Percentiles rank a stretch among this genome's conserved stretches.
Conservation (phyloP, 2,329 filamentous ascomycete species). For the Trichothecium sympodiale region DNA sequence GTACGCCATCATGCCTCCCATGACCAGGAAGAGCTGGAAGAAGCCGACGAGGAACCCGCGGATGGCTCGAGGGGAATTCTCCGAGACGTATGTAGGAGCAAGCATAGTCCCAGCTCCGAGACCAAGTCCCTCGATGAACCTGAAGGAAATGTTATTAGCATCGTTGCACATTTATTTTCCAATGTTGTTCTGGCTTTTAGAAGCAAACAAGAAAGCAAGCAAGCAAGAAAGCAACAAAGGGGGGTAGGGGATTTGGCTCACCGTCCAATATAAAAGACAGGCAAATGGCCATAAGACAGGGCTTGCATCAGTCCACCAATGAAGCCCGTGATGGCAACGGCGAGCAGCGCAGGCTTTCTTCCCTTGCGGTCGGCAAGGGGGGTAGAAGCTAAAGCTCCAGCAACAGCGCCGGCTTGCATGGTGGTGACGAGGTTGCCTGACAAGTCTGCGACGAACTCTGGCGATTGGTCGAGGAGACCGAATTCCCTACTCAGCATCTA, state of each 20-base stretch:
- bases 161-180: too few species aligned
- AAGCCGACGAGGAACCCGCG: slow-evolving; percentile 48
- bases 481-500: slow-evolving; percentile 16
- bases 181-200: background rate
- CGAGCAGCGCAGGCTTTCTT: slow-evolving; percentile 18
- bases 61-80: slow-evolving; percentile 47
- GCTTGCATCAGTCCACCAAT: slow-evolving; percentile 20
- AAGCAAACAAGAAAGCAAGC: too few species aligned
- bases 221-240: too few species aligned
- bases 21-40: slow-evolving; percentile 47
- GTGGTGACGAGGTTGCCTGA: slow-evolving; percentile 16
- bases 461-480: slow-evolving; percentile 9
- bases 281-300: slow-evolving; percentile 16
- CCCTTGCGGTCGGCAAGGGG: slow-evolving; percentile 17
- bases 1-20: slow-evolving; percentile 39
- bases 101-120: slow-evolving; percentile 43
- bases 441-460: slow-evolving; percentile 10
- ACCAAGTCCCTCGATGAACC: slow-evolving; percentile 40
- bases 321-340: slow-evolving; percentile 16
- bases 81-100: slow-evolving; percentile 48
- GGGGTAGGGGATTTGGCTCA: background rate
- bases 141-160: too few species aligned
- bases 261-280: slow-evolving; percentile 18
- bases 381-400: slow-evolving; percentile 12
- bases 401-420: slow-evolving; percentile 16